Conservation (phyloP, 805 yeast species). For the Clavispora phyllophila region DNA sequence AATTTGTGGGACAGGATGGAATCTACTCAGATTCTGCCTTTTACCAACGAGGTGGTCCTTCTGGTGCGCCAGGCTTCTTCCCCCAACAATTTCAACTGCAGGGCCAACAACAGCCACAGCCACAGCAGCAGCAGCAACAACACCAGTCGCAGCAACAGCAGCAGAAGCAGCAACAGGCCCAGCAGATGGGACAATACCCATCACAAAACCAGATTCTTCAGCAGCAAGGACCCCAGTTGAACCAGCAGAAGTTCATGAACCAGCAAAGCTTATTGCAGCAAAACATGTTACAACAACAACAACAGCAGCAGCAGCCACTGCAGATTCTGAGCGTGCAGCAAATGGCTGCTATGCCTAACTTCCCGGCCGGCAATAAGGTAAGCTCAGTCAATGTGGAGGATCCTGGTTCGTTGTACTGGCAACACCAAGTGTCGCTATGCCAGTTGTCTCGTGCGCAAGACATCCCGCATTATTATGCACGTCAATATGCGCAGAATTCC, state of each 20-base stretch:
- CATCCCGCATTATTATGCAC: constrained; percentile 76
- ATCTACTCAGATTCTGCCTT: constrained; percentile 19
- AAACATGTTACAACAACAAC: background rate
- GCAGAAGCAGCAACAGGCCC: constrained; percentile 14
- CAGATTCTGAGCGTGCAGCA: constrained; percentile 4
- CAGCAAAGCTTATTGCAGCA: constrained; percentile 6
- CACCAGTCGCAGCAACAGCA: constrained; percentile 18
- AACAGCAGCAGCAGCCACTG: constrained; percentile 10
- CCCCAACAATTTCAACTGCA: constrained; percentile 15
- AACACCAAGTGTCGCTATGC: constrained; percentile 70
- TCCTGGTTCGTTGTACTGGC: constrained; percentile 57
- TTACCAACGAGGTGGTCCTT: constrained; percentile 19
- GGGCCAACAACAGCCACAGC: constrained; percentile 11
- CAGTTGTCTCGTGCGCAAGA: constrained; percentile 62
- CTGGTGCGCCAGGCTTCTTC: constrained; percentile 16
- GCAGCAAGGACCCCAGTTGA: constrained; percentile 9
- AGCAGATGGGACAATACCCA: constrained; percentile 12
- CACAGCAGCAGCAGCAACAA: constrained; percentile 26
- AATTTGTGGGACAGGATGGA: constrained; percentile 20
- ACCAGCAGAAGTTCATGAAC: constrained; percentile 6
- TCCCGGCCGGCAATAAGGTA: constrained; percentile 24
- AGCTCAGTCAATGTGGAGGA: constrained; percentile 27
- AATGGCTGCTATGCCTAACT: constrained; percentile 10
- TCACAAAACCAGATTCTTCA: constrained; percentile 9
- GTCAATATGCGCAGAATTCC: constrained; percentile 71